Evolutionary conservation across 1,284 basidiomycete species (phyloP).

Genomic region (Anthracocystis setariae): DNA sequence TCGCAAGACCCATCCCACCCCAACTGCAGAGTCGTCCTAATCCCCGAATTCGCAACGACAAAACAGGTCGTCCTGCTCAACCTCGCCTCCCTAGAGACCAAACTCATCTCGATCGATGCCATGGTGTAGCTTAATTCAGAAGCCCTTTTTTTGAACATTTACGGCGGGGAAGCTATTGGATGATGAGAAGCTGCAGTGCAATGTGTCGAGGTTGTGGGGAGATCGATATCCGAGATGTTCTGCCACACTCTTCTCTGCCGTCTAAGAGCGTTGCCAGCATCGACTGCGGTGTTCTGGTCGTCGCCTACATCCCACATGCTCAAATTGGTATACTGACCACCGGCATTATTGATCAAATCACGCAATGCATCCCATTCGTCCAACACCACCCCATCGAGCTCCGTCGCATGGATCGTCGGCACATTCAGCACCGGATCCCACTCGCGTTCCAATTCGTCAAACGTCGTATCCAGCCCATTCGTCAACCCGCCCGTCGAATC

Average conservation of each 20-base stretch:
- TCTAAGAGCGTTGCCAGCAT: slow-evolving; percentile 36
- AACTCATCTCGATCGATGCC: slow-evolving; percentile 63
- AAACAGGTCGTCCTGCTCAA: slow-evolving; percentile 76
- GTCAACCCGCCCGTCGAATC: slow-evolving; percentile 15
- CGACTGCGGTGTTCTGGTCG: slow-evolving; percentile 12
- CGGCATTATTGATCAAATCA: slow-evolving; percentile 55
- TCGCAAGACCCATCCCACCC: slow-evolving; percentile 56
- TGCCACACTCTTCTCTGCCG: slow-evolving; percentile 38
- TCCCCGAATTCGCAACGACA: slow-evolving; percentile 81
- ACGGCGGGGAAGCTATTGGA: too few relatives aligned
- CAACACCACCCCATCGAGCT: slow-evolving; percentile 22
- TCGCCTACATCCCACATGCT: slow-evolving; percentile 38
- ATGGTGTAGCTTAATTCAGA: slow-evolving; percentile 5
- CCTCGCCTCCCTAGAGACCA: slow-evolving; percentile 72
- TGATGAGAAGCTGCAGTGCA: too few relatives aligned
- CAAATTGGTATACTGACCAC: slow-evolving; percentile 36
- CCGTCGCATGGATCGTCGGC: slow-evolving; percentile 41
- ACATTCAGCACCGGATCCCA: slow-evolving; percentile 38
- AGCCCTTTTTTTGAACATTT: too few relatives aligned
- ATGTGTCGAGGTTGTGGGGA: too few relatives aligned
- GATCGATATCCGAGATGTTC: slow-evolving; percentile 16
- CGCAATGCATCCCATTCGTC: slow-evolving; percentile 63
- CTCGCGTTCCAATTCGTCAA: slow-evolving; percentile 35
- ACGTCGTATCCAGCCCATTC: slow-evolving; percentile 16
- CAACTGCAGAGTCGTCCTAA: slow-evolving; percentile 77